Evolutionary conservation across 2,329 filamentous ascomycete species (phyloP).

Genomic region (Dendryphion nanum): DNA sequence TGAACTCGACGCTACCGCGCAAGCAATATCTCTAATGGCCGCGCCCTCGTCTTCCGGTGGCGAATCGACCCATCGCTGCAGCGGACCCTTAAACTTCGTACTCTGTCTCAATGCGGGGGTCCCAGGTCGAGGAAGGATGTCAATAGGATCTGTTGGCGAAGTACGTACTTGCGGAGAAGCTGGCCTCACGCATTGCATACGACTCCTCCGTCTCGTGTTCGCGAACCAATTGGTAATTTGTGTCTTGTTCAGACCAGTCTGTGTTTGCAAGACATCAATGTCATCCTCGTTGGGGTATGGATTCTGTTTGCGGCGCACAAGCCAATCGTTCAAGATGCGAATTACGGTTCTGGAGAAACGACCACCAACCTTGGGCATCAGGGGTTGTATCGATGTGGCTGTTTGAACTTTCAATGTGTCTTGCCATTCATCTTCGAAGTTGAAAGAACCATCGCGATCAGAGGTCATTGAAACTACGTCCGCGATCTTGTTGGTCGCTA

Average conservation of each 20-base stretch:
- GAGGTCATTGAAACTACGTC: background rate
- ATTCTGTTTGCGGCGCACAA: constrained; percentile 12
- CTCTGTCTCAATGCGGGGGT: constrained; percentile 16
- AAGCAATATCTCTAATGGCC: constrained; percentile 19
- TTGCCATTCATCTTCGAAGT: background rate
- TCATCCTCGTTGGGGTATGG: constrained; percentile 24
- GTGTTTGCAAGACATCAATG: constrained; percentile 14
- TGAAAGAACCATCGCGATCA: background rate
- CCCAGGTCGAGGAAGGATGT: constrained; percentile 21
- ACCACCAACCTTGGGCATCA: constrained; percentile 5
- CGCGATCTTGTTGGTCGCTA: background rate
- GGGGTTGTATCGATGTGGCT: background rate
- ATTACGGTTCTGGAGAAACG: constrained; percentile 26
- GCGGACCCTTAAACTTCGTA: constrained; percentile 12
- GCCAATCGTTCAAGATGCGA: constrained; percentile 5
- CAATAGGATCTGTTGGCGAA: constrained; percentile 11
- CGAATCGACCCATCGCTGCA: constrained; percentile 29
- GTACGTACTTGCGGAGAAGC: constrained; percentile 7
- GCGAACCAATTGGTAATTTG: constrained; percentile 30
- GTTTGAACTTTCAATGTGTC: background rate
- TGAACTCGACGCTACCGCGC: constrained; percentile 19
- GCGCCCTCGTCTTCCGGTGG: constrained; percentile 29
- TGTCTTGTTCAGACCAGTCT: constrained; percentile 22
- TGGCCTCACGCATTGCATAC: constrained; percentile 11
- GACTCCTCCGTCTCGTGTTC: constrained; percentile 24